Evolutionary conservation across 2,329 filamentous ascomycete species (phyloP).

Genomic region (Pyricularia grisea): DNA sequence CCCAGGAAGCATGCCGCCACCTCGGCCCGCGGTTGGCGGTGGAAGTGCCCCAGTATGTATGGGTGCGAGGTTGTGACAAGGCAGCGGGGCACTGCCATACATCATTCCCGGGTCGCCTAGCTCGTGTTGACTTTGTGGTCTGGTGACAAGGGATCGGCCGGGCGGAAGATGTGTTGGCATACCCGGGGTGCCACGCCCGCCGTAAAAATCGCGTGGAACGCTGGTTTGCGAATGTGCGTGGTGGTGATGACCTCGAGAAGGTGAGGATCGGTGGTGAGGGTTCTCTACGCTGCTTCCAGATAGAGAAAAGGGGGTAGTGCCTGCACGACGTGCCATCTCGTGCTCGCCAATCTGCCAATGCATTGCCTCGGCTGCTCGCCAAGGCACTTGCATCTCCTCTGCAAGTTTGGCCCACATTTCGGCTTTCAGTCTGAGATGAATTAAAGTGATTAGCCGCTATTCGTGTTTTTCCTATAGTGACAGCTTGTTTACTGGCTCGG

Average conservation of each 20-base stretch:
- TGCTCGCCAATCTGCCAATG: constrained; percentile 93
- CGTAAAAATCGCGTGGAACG: constrained; percentile 35
- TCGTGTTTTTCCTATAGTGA: constrained; percentile 1
- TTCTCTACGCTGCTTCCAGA: constrained; percentile 18
- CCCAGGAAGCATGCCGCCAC: constrained; percentile 44
- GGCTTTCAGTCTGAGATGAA: constrained; percentile 69
- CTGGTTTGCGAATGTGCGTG: constrained; percentile 38
- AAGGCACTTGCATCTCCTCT: constrained; percentile 89
- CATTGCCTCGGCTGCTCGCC: constrained; percentile 94
- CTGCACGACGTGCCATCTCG: constrained; percentile 89
- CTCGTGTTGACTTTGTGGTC: constrained; percentile 30
- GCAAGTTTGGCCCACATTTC: constrained; percentile 98
- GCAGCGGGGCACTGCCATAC: constrained; percentile 17
- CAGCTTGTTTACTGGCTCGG: background rate
- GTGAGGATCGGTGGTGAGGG: constrained; percentile 24
- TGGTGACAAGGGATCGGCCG: constrained; percentile 14
- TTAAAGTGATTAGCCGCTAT: constrained; percentile 15
- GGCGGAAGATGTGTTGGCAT: constrained; percentile 9
- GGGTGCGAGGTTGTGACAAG: constrained; percentile 38
- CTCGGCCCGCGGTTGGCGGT: constrained; percentile 21
- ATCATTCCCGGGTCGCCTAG: background rate
- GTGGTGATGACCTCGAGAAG: constrained; percentile 25
- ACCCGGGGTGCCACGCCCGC: constrained; percentile 17
- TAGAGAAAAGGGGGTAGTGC: constrained; percentile 75
- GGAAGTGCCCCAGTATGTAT: constrained; percentile 29